These are phyloP conservation scores for Globisporangium okanoganense DNA, from an alignment of 352 stramenopile species.

Conservation along the genomic window DNA sequence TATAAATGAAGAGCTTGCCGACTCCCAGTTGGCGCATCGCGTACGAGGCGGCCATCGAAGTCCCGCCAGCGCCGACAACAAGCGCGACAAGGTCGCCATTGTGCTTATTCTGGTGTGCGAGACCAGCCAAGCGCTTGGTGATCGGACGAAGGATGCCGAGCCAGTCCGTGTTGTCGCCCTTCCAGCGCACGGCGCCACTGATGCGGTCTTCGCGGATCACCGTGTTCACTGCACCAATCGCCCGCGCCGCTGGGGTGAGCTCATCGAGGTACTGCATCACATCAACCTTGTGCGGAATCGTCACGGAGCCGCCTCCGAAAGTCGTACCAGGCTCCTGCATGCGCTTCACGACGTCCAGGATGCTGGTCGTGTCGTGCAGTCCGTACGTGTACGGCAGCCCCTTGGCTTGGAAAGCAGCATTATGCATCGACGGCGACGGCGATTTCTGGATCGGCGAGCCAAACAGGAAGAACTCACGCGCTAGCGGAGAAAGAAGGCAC, in stretches of 20 bases:
- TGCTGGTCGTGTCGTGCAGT: slow-evolving; percentile 66
- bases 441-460: slow-evolving; percentile 95
- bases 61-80: slow-evolving; percentile 92
- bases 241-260: slow-evolving; percentile 88
- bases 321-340: slow-evolving; percentile 29
- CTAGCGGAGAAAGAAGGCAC: slow-evolving; percentile 21
- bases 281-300: slow-evolving; percentile 96
- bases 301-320: slow-evolving; percentile 97
- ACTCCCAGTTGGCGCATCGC: slow-evolving; percentile 86
- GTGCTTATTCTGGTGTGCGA: slow-evolving; percentile 5
- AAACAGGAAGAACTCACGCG: slow-evolving; percentile 92
- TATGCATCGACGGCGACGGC: slow-evolving; percentile 97
- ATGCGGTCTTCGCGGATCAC: slow-evolving; percentile 77
- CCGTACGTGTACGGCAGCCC: slow-evolving; percentile 91
- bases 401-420: slow-evolving; percentile 88
- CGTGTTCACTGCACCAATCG: slow-evolving; percentile 99
- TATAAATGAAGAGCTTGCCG: slow-evolving; percentile 91
- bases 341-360: slow-evolving; percentile 35
- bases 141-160: slow-evolving; percentile 95
- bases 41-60: slow-evolving; percentile 95
- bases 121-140: slow-evolving; percentile 39
- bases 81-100: slow-evolving; percentile 41
- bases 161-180: slow-evolving; percentile 99
- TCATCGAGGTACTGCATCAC: slow-evolving; percentile 94
- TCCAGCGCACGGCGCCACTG: slow-evolving; percentile 41